Base-by-base conservation (phyloP, 1,284 basidiomycete genomes). In the Irpex lacteus region DNA sequence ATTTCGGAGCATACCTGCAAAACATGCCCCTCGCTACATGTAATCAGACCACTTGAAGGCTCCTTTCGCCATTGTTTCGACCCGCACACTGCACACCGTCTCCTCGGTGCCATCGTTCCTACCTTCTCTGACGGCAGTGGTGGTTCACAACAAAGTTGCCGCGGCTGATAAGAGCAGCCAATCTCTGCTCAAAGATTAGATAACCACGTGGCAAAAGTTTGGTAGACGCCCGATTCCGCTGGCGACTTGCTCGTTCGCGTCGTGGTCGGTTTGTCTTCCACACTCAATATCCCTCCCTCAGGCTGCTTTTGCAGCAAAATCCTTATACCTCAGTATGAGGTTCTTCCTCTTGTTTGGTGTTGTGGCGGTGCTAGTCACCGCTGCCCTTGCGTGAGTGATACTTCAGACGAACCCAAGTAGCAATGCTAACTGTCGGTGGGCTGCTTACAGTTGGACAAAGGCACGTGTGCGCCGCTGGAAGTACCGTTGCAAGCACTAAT, bases 61-160 rank as follows among this genome's bases (percentile, higher is more conserved):
- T 91, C 89, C 72, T 92, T 92, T 69, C 88, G 86, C 91, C 91
- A 94, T 74, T 89, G 83, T 61, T 82, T 85, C 19, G 91, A 91
- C n/a, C 86, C 84, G 70, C 91, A 94, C 26, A 86, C 81, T 0
- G 82, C 79, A 70, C 91, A 94, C 49, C 82, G 82, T 63, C 79
- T 80, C 59, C 83, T 81, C 15, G 80, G 82, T 1, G 84, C 81
- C 88, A 89, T 89, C 36, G 13, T 11, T 15, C 37, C 13, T 44
- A 15, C 13, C n/a, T 18, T 6, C 19, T 11, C 44, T 60, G 40
- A 9, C 18, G 57, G n/a, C 47, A 19, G 13, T 40, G 40, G 18
- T 36, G 32, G 26, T 57, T 38, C n/a, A 32, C 18, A 18, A 37
- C 36, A 49, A 34, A 50, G 26, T 60, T 49, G 21, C 26, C 7